Conservation (phyloP, 371 early-diverging fungal species). For the Mucor indicus region DNA sequence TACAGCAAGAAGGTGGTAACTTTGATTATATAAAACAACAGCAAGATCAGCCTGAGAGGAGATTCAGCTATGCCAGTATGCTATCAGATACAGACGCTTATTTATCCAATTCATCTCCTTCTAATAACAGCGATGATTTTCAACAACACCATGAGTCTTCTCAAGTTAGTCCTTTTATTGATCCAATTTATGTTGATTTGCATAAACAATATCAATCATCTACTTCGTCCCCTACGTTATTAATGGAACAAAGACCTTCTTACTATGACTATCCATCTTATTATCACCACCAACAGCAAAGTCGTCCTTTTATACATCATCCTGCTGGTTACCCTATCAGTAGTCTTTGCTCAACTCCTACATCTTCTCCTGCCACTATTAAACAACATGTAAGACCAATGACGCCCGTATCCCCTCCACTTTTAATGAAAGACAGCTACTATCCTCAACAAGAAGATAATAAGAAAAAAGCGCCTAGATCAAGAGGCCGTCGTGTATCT, state of each 20-base stretch:
- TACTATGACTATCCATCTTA: no score
- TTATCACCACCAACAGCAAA: conserved; percentile 6
- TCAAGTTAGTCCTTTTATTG: no score
- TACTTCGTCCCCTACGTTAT: no score
- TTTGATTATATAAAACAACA: no score
- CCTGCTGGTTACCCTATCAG: background rate
- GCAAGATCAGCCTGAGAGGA: conserved; percentile 20
- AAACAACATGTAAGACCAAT: conserved; percentile 6
- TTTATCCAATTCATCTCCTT: conserved; percentile 13
- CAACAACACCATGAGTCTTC: no score
- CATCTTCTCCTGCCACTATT: conserved; percentile 1
- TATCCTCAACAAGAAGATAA: background rate
- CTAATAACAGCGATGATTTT: no score
- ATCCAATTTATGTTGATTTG: no score
- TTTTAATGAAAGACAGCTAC: conserved; percentile 8
- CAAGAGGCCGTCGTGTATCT: conserved; percentile 57
- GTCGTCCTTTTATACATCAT: background rate
- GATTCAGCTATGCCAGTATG: conserved; percentile 47
- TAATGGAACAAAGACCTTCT: no score
- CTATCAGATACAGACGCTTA: conserved; percentile 27
- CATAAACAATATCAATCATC: no score
- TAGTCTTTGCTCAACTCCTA: conserved; percentile 6
- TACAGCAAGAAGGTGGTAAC: no score
- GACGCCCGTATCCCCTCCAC: conserved; percentile 18
- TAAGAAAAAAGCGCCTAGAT: conserved; percentile 23